Evolutionary conservation across 306 rosid species (phyloP), one percentile per base, ranked within the genome.

Genomic region (Luffa aegyptiaca): DNA sequence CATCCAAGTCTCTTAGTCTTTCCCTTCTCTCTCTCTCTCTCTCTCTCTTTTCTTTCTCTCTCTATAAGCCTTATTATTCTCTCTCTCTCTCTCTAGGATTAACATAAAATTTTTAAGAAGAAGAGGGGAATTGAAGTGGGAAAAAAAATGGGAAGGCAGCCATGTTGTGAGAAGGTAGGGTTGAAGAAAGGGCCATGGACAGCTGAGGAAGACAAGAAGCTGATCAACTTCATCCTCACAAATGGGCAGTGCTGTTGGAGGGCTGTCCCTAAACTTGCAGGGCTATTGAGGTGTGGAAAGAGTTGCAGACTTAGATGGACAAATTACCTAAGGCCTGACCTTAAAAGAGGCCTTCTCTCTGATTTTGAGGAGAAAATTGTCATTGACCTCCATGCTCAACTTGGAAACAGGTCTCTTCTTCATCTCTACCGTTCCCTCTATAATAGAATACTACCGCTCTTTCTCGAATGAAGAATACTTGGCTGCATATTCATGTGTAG

Each of bases 181-280:
- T 82, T 95, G 93, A 95, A 95, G 90, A 79, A 66, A 20, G 82
- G 82, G 63, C 82, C 82, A 65, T 79, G 82, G 97, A 90, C 96
- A 33, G 85, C 90, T 18, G 98, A 92, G 45, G 98, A 95, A 56
- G 98, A 95, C 88, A 95, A 85, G 90, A 92, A 91, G 82, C 97
- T 95, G 79, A 94, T 90, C n/a, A 86, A 14, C 61, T 94, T 94
- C 92, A 90, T 94, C 66, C 93, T 94, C 84, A 78, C 88, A 48
- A 90, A 94, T 83, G 98, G 97, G 79, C 98, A 94, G 90, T 91
- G 94, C 81, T 94, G 97, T 59, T 94, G 98, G 98, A 89, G 98
- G 80, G 93, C 98, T 86, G 95, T 94, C 39, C 98, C 98, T 75
- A 94, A 94, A 79, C 93, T 94, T 56, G 93, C 81, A 5, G 81